Evolutionary conservation across 495 filamentous ascomycete genomes (phyloP).

Genomic region (Antarctomyces pellizariae): DNA sequence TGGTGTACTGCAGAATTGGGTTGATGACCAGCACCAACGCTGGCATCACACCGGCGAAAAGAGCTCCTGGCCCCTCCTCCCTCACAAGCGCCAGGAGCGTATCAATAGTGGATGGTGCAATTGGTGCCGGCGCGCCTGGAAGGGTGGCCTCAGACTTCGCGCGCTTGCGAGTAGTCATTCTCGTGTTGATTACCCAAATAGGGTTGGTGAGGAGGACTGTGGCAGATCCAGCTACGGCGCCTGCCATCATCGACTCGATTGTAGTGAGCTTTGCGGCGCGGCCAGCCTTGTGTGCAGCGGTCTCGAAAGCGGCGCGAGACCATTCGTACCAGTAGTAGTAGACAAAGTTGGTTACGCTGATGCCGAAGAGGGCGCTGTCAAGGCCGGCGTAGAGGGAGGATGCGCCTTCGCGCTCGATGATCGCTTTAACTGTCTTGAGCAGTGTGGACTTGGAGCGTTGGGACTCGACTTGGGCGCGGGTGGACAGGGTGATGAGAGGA

Average conservation of each 20-base stretch:
- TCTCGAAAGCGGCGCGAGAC: slow-evolving; percentile 75
- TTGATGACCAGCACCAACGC: slow-evolving; percentile 90
- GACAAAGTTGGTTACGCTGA: slow-evolving; percentile 96
- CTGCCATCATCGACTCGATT: slow-evolving; percentile 76
- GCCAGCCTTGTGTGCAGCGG: slow-evolving; percentile 49
- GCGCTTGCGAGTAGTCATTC: slow-evolving; percentile 76
- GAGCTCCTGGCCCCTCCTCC: slow-evolving; percentile 56
- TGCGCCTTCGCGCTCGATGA: slow-evolving; percentile 77
- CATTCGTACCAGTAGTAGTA: slow-evolving; percentile 99
- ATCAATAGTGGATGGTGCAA: slow-evolving; percentile 45
- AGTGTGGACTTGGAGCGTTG: slow-evolving; percentile 69
- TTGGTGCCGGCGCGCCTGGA: slow-evolving; percentile 12
- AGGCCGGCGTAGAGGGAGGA: slow-evolving; percentile 72
- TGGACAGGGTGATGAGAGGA: slow-evolving; percentile 91
- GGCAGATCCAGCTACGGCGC: slow-evolving; percentile 81
- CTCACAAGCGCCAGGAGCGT: slow-evolving; percentile 54
- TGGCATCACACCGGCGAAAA: slow-evolving; percentile 84
- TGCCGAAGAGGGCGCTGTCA: slow-evolving; percentile 83
- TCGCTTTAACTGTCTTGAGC: slow-evolving; percentile 57
- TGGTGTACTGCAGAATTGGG: slow-evolving; percentile 93
- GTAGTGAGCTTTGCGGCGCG: slow-evolving; percentile 65
- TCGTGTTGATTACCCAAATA: slow-evolving; percentile 96
- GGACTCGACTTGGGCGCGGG: slow-evolving; percentile 91
- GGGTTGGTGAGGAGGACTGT: slow-evolving; percentile 93
- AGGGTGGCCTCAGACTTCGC: slow-evolving; percentile 24